Percentiles rank a stretch among this genome's conserved stretches.
These are phyloP conservation scores for Otatea glauca DNA, from an alignment of 176 grass and related monocot genomes.

Conservation along the genomic window DNA sequence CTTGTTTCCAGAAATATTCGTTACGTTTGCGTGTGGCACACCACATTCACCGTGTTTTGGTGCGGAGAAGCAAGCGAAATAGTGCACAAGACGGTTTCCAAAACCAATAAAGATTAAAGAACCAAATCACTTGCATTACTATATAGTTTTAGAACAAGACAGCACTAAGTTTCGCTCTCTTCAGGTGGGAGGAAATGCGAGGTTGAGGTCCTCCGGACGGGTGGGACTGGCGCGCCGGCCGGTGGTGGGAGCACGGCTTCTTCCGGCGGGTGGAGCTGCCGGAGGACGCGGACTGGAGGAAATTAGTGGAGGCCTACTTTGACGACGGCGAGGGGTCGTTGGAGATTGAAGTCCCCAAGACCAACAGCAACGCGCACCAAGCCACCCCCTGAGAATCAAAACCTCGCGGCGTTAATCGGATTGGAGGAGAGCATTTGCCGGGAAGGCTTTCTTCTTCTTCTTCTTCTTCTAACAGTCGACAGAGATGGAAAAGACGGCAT, in stretches of 20 bases:
- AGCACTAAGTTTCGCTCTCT: background rate
- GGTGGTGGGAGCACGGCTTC: conserved; percentile 96
- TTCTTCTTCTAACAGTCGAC: conserved; percentile 30
- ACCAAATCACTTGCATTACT: background rate
- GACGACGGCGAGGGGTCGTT: conserved; percentile 60
- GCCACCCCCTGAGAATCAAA: conserved; percentile 47
- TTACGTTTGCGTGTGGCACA: conserved; percentile 43
- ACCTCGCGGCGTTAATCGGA: conserved; percentile 19
- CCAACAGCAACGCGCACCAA: conserved; percentile 35
- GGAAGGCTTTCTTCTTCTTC: conserved; percentile 7
- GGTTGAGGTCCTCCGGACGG: conserved; percentile 64
- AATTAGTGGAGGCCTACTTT: conserved; percentile 71
- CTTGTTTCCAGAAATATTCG: conserved; percentile 21
- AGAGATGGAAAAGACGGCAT: conserved; percentile 16
- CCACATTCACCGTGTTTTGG: background rate
- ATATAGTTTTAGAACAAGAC: background rate
- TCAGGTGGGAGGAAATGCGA: conserved; percentile 76
- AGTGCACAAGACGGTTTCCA: conserved; percentile 40
- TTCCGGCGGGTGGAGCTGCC: conserved; percentile 89
- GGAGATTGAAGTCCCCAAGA: conserved; percentile 82
- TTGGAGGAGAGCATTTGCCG: conserved; percentile 35
- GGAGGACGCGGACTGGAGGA: conserved; percentile 67
- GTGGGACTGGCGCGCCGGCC: conserved; percentile 69
- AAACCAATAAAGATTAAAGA: conserved; percentile 25
- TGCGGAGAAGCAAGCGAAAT: background rate